Evolutionary conservation across 805 yeast species (phyloP), one percentile per base, ranked within the genome.

Genomic region (Kregervanrija delftensis): DNA sequence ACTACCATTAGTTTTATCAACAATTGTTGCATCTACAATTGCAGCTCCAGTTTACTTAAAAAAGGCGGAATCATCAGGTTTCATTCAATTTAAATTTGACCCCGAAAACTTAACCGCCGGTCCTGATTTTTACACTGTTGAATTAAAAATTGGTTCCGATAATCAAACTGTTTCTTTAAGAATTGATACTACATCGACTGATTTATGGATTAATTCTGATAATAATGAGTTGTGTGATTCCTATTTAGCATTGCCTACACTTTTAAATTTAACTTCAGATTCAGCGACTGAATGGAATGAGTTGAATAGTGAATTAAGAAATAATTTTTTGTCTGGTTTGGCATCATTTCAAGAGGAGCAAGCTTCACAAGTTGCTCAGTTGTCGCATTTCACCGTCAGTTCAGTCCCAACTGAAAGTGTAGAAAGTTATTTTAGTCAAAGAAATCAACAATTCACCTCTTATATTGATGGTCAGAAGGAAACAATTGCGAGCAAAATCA

Each of bases 151-250:
- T 35, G 89, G 89, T 11, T 71, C 82, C 0, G 72, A 79, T 1
- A 56, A 67, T 1, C 80, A 79, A 54, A 61, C 67, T 12, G 63
- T 80, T 4, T 66, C 65, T 11, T 73, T 81, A 10, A 60, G 79
- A 37, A 56, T 82, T 15, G 89, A 82, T 52, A 80, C 87, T 1
- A 87, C 86, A 2, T 77, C 86, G 0, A 71, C 82, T 0, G 86
- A 81, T 52, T 64, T 82, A 11, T 81, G 86, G 85, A 76, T 80
- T 14, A 67, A 73, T 41, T 39, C 52, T 1, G 46, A 38, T 12
- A 12, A 36, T 4, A 49, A 49, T 35, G 48, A 43, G 13, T 43
- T 33, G 12, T 51, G 56, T 40, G 37, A 40, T 13, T 49, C 51
- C 13, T 44, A 40, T 40, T 45, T 38, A 17, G 41, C 51, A 32